Percentiles rank a stretch among this genome's conserved stretches.
Conservation (phyloP, 2,329 filamentous ascomycete genomes). For the Dactylonectria macrodidyma region DNA sequence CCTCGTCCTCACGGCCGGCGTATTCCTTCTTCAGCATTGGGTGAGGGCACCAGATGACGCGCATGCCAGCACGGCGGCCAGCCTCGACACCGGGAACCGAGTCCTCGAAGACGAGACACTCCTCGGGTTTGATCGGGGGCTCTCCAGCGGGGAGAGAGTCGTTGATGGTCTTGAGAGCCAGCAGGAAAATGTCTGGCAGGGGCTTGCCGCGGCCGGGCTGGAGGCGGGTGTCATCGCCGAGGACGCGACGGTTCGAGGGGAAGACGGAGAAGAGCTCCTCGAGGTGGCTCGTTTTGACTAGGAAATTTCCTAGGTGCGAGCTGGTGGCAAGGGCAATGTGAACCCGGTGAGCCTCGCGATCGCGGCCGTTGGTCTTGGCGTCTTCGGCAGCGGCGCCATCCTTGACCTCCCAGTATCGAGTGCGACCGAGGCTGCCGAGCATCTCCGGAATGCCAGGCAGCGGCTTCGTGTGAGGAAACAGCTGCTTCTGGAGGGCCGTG, state of each 20-base stretch:
- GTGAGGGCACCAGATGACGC: conserved; percentile 94
- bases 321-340: conserved; percentile 92
- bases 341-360: conserved; percentile 60
- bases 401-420: conserved; percentile 64
- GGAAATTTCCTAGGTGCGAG: conserved; percentile 79
- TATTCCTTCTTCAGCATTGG: conserved; percentile 83
- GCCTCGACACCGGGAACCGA: conserved; percentile 93
- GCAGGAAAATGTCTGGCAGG: conserved; percentile 91
- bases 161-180: conserved; percentile 90
- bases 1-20: conserved; percentile 80
- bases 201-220: conserved; percentile 89
- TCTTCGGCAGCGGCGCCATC: conserved; percentile 44
- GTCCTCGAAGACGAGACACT: conserved; percentile 98
- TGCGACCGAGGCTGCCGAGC: conserved; percentile 71
- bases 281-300: conserved; percentile 80
- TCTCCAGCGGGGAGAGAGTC: conserved; percentile 75
- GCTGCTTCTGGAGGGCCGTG: conserved; percentile 74
- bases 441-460: conserved; percentile 84
- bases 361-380: conserved; percentile 34
- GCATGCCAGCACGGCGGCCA: conserved; percentile 92
- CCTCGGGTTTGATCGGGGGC: conserved; percentile 79
- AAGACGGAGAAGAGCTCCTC: conserved; percentile 76
- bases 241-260: conserved; percentile 77
- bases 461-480: conserved; percentile 82
- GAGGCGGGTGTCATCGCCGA: conserved; percentile 90